A percentile compares a stretch with the other conserved stretches of the same genome.
These are phyloP conservation scores for Hypomyces rosellus DNA, from an alignment of 2,329 filamentous ascomycete genomes.

Conservation along the genomic window DNA sequence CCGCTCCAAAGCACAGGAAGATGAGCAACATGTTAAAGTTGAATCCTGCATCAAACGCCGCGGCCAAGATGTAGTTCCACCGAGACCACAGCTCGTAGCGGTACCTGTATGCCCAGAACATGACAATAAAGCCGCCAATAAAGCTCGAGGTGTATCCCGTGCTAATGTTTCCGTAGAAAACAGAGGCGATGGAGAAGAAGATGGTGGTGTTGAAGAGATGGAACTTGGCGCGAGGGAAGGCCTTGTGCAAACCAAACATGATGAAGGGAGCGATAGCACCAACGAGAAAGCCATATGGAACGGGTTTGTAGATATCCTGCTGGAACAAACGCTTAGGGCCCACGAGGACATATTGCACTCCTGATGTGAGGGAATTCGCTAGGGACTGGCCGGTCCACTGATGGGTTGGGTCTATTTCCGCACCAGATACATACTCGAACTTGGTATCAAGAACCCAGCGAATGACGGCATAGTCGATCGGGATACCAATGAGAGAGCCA, in stretches of 20 bases:
- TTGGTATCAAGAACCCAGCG: slow-evolving; percentile 55
- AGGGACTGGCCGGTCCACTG: slow-evolving; percentile 57
- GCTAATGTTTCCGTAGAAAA: slow-evolving; percentile 56
- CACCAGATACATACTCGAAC: slow-evolving; percentile 46
- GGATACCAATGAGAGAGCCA: slow-evolving; percentile 51
- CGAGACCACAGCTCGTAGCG: slow-evolving; percentile 52
- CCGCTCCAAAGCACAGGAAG: slow-evolving; percentile 54
- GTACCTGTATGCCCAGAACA: slow-evolving; percentile 52
- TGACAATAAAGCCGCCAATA: slow-evolving; percentile 54
- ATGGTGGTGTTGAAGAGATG: slow-evolving; percentile 57
- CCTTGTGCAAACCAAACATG: slow-evolving; percentile 45
- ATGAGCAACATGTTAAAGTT: slow-evolving; percentile 56
- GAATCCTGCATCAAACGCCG: slow-evolving; percentile 56
- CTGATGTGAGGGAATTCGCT: slow-evolving; percentile 44
- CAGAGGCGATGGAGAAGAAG: slow-evolving; percentile 49
- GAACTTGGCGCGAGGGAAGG: slow-evolving; percentile 47
- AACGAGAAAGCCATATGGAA: slow-evolving; percentile 49
- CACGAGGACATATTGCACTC: slow-evolving; percentile 55
- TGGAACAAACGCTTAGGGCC: slow-evolving; percentile 44
- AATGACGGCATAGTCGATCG: slow-evolving; percentile 56
- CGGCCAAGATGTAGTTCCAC: slow-evolving; percentile 56
- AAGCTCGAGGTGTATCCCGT: slow-evolving; percentile 53
- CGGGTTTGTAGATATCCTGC: slow-evolving; percentile 38
- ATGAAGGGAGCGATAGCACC: slow-evolving; percentile 40
- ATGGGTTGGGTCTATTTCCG: slow-evolving; percentile 45